Percentiles rank a stretch among this genome's conserved stretches.
Conservation (phyloP, 192 early-diverging fungal species). For the Obelidium mucronatum region DNA sequence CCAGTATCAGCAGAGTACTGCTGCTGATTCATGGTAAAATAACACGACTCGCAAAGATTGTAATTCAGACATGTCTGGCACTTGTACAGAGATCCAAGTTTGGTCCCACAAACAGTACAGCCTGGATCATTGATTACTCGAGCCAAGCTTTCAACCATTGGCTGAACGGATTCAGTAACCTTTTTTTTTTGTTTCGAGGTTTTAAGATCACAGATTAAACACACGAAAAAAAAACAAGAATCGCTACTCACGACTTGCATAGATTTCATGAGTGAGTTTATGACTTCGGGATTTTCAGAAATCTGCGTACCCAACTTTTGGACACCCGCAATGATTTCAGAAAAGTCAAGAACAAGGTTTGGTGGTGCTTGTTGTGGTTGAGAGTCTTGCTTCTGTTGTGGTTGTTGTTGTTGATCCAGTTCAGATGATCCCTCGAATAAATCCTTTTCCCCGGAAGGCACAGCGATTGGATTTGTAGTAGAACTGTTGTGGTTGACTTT, state of each 20-base stretch:
- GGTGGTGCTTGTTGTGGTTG: neutral
- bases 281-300: conserved; percentile 7
- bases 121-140: conserved; percentile 19
- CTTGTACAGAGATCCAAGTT: conserved; percentile 32
- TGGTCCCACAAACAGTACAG: conserved; percentile 35
- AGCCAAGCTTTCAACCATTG: conserved; percentile 2
- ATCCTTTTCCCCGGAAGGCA: neutral
- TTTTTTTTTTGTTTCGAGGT: no score
- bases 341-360: conserved; percentile 1
- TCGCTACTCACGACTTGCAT: conserved; percentile 3
- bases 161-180: neutral
- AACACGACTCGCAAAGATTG: conserved; percentile 32
- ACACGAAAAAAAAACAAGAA: neutral
- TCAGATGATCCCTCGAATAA: neutral
- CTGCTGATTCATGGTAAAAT: neutral
- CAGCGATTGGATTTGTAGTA: no score
- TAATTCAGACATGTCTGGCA: conserved; percentile 38
- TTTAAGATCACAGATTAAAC: neutral
- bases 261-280: neutral
- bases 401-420: neutral
- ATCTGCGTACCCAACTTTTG: neutral
- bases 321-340: neutral
- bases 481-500: no score
- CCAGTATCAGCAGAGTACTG: neutral
- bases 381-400: no score